Base-by-base conservation (phyloP, 768 basidiomycete genomes). In the Gloeophyllum trabeum region DNA sequence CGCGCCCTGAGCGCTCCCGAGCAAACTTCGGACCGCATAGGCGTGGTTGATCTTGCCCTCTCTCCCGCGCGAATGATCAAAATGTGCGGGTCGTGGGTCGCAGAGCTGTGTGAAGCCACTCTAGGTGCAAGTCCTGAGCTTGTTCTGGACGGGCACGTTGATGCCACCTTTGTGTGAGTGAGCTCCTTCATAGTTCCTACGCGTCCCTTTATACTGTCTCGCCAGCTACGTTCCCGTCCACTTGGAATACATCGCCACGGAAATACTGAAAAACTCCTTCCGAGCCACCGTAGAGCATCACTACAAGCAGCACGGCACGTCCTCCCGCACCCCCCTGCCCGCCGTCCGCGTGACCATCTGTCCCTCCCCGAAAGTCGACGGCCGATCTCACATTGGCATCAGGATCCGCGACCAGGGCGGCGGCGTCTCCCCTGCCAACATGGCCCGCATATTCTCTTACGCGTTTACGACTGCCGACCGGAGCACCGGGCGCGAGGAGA, bases 221-320 rank as follows among this genome's bases (percentile, higher is more conserved):
- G 30, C 32, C 52, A 89, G 88, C 20, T 90, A 89, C 53, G 77
- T 92, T 28, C 88, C 91, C 3, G 83, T 89, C 1, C 91, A 93
- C 56, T 70, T 93, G 25, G 90, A 93, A 57, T 93, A 92, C 56
- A 86, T 91, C 51, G 63, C 91, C 42, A 93, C 90, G 2, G 90
- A 93, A 58, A 75, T 93, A 30, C 69, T 93, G 30, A 93, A 93
- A 61, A 93, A 93, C 54, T 75, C 89, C 0, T 93, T 89, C 61
- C 80, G 90, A 24, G 90, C 90, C 5, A 90, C 86, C 2, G 79
- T 89, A 20, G 90, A 93, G 53, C 73, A 76, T 43, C 76, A 89
- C 43, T 59, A 63, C 44, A 71, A 69, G 40, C 58, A 58, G 12
- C 49, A 64, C 35, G 65, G 63, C 39, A 48, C 52, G 24, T 51